Evolutionary conservation across 352 stramenopile genomes (phyloP).

Genomic region (Phytophthora litchii): DNA sequence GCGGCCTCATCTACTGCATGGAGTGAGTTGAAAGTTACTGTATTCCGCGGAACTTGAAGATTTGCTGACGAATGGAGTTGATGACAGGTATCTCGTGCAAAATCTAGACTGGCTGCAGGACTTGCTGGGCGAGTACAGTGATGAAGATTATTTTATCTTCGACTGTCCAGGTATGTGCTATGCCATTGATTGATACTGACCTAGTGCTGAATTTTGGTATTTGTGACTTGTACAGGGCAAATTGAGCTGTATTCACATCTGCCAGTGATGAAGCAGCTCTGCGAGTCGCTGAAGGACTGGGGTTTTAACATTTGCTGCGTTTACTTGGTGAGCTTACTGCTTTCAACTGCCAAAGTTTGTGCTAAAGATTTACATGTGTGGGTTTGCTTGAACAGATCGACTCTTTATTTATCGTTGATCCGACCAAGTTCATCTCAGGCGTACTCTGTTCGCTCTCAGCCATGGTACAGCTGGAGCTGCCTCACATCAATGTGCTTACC

Average conservation of each 20-base stretch:
- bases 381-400: slow-evolving; percentile 74
- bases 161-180: slow-evolving; percentile 93
- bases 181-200: not conserved
- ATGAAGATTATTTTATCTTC: slow-evolving; percentile 98
- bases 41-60: not conserved
- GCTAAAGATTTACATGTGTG: not conserved
- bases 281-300: slow-evolving; percentile 83
- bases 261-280: slow-evolving; percentile 91
- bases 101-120: slow-evolving; percentile 97
- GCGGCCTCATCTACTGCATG: slow-evolving; percentile 99
- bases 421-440: slow-evolving; percentile 98
- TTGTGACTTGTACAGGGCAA: slow-evolving; percentile 58
- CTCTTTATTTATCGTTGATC: slow-evolving; percentile 94
- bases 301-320: slow-evolving; percentile 90
- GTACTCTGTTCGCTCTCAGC: slow-evolving; percentile 96
- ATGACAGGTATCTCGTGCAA: slow-evolving; percentile 83
- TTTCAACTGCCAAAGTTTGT: not conserved
- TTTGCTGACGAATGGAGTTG: slow-evolving; percentile 12
- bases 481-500: slow-evolving; percentile 93
- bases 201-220: slow-evolving; percentile 7
- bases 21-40: slow-evolving; percentile 84
- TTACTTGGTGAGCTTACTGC: slow-evolving; percentile 67
- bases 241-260: slow-evolving; percentile 93
- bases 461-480: slow-evolving; percentile 99
- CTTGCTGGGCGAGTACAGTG: slow-evolving; percentile 88